Conservation (phyloP, 179 eudicot species). For the Pouteria campechiana region DNA sequence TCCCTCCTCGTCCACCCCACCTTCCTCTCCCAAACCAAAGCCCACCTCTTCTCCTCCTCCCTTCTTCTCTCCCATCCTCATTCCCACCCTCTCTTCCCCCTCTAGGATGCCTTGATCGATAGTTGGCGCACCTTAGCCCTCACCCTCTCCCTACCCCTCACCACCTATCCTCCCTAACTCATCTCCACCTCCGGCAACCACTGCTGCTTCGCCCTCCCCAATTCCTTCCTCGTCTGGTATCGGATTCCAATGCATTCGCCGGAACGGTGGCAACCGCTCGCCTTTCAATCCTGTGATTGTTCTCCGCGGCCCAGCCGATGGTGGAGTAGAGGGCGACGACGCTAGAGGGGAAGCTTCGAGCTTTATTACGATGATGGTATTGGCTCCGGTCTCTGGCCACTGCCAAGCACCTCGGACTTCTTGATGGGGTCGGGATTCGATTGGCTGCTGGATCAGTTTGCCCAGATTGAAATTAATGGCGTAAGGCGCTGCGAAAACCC, state of each 20-base stretch:
- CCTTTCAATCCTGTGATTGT: conserved; percentile 77
- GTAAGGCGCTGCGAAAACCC: conserved; percentile 54
- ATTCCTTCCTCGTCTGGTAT: no score
- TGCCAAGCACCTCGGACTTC: conserved; percentile 63
- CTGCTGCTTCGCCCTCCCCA: no score
- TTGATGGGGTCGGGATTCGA: conserved; percentile 69
- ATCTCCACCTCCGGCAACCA: no score
- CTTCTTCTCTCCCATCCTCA: no score
- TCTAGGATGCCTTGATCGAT: no score
- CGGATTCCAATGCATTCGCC: conserved; percentile 33
- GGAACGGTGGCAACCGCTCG: conserved; percentile 49
- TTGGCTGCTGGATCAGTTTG: conserved; percentile 53
- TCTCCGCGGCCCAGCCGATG: conserved; percentile 41
- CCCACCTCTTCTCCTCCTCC: no score
- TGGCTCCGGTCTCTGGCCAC: conserved; percentile 58
- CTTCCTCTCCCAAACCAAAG: no score
- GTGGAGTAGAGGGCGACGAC: conserved; percentile 8
- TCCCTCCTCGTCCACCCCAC: no score
- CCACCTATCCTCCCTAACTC: no score
- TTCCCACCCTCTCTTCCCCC: no score
- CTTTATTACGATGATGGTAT: conserved; percentile 67
- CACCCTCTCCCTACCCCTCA: no score
- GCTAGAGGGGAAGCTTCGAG: conserved; percentile 45
- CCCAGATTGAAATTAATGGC: conserved; percentile 57
- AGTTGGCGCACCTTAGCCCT: no score